Evolutionary conservation across 2,329 filamentous ascomycete genomes (phyloP).

Genomic region (Anthostomella pinea): DNA sequence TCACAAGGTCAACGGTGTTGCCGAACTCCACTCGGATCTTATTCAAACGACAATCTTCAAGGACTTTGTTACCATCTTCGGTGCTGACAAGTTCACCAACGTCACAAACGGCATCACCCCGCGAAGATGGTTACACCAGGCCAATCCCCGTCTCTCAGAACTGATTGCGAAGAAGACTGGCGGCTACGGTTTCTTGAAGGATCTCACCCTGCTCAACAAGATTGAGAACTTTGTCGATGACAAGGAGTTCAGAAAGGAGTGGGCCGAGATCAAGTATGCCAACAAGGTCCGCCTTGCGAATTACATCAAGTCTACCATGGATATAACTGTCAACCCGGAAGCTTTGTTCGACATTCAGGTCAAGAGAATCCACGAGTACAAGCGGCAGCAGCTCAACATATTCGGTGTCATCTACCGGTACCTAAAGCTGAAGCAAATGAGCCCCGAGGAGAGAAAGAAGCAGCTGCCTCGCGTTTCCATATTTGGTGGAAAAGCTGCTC

Average conservation of each 20-base stretch:
- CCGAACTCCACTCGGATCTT: slow-evolving; percentile 93
- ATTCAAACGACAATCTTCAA: slow-evolving; percentile 99
- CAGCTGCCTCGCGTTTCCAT: slow-evolving; percentile 85
- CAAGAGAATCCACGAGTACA: slow-evolving; percentile 99
- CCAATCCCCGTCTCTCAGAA: slow-evolving; percentile 87
- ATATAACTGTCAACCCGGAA: slow-evolving; percentile 79
- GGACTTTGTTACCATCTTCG: slow-evolving; percentile 94
- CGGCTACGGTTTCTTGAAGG: slow-evolving; percentile 80
- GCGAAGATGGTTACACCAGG: slow-evolving; percentile 93
- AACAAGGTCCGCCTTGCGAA: slow-evolving; percentile 93
- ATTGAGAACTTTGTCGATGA: slow-evolving; percentile 83
- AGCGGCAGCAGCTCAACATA: slow-evolving; percentile 98
- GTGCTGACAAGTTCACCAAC: slow-evolving; percentile 96
- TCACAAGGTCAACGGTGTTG: slow-evolving; percentile 98
- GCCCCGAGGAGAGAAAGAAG: slow-evolving; percentile 80
- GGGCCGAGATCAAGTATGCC: slow-evolving; percentile 92
- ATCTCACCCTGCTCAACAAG: slow-evolving; percentile 81
- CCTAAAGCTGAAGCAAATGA: slow-evolving; percentile 82
- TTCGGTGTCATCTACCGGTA: slow-evolving; percentile 97
- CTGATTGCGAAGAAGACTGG: slow-evolving; percentile 89
- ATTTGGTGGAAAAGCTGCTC: slow-evolving; percentile 96
- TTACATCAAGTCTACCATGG: slow-evolving; percentile 80
- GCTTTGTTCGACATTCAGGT: slow-evolving; percentile 96
- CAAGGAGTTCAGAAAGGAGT: slow-evolving; percentile 87
- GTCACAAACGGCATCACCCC: slow-evolving; percentile 98